phyloP scores from a whole-genome alignment of 768 basidiomycete genomes.

The Phanerodontia chrysosporium region DNA sequence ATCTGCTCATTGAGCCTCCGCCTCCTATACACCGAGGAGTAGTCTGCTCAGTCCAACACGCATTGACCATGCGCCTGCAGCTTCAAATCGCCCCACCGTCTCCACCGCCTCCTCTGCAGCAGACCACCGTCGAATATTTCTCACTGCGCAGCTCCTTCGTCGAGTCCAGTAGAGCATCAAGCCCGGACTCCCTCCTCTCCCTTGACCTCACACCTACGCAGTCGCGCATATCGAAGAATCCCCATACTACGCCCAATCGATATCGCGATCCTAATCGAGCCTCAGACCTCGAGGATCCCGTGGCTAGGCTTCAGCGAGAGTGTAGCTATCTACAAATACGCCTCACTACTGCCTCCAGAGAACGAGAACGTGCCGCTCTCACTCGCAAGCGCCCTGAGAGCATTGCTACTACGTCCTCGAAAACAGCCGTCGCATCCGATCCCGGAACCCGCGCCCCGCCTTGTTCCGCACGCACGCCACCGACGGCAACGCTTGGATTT shows the following conservation, averaged over 20 bases:
- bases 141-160: constrained; percentile 39
- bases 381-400: constrained; percentile 17
- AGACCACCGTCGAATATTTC: constrained; percentile 58
- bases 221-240: not conserved
- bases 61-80: constrained; percentile 7
- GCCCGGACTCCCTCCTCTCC: constrained; percentile 11
- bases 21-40: constrained; percentile 5
- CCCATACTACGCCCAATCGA: not conserved
- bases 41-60: constrained; percentile 3
- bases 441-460: constrained; percentile 13
- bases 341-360: constrained; percentile 30
- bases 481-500: not conserved
- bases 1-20: not conserved
- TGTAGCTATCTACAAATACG: constrained; percentile 39
- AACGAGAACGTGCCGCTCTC: constrained; percentile 25
- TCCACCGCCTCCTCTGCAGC: constrained; percentile 37
- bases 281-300: constrained; percentile 31
- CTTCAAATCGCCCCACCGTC: not conserved
- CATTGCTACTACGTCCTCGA: constrained; percentile 7
- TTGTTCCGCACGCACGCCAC: constrained; percentile 18
- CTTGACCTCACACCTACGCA: not conserved
- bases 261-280: not conserved
- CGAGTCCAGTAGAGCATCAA: constrained; percentile 15
- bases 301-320: constrained; percentile 37
- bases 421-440: constrained; percentile 6